These are phyloP conservation scores for Stagonosporopsis vannaccii DNA, from an alignment of 2,329 filamentous ascomycete genomes.

Conservation along the genomic window DNA sequence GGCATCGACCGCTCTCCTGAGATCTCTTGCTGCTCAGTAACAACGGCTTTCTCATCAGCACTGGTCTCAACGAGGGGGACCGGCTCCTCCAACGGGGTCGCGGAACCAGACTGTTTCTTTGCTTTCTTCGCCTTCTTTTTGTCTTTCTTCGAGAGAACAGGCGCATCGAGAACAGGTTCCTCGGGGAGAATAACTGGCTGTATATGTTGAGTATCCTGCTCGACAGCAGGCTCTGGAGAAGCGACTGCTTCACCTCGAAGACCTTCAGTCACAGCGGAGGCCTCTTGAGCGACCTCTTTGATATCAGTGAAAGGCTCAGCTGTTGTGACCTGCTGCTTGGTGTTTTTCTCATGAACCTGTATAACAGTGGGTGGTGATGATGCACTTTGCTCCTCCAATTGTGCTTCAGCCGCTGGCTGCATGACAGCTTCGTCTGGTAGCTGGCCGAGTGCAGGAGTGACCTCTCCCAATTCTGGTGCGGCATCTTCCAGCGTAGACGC, in stretches of 20 bases:
- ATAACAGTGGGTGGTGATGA: neutral
- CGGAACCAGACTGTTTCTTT: slow-evolving; percentile 23
- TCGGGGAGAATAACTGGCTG: neutral
- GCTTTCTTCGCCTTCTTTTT: slow-evolving; percentile 36
- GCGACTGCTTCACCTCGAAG: neutral
- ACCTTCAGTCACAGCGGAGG: neutral
- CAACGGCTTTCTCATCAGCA: neutral
- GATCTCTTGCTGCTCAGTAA: neutral
- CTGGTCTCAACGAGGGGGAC: neutral
- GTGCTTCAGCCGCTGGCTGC: neutral
- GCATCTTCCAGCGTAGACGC: slow-evolving; percentile 24
- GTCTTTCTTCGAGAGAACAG: slow-evolving; percentile 25
- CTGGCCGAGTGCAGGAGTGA: slow-evolving; percentile 1
- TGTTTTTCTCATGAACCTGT: neutral
- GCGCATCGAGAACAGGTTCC: slow-evolving; percentile 9
- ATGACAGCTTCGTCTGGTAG: slow-evolving; percentile 2
- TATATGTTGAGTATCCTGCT: neutral
- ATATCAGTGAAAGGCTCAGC: neutral
- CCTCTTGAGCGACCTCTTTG: neutral
- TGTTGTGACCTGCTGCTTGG: neutral
- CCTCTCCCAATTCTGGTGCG: slow-evolving; percentile 1
- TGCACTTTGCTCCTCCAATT: neutral
- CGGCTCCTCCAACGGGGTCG: slow-evolving; percentile 20
- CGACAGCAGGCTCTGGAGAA: neutral
- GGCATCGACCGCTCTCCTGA: neutral